Evolutionary conservation across 495 filamentous ascomycete genomes (phyloP).

Genomic region (Penicillium silybi): DNA sequence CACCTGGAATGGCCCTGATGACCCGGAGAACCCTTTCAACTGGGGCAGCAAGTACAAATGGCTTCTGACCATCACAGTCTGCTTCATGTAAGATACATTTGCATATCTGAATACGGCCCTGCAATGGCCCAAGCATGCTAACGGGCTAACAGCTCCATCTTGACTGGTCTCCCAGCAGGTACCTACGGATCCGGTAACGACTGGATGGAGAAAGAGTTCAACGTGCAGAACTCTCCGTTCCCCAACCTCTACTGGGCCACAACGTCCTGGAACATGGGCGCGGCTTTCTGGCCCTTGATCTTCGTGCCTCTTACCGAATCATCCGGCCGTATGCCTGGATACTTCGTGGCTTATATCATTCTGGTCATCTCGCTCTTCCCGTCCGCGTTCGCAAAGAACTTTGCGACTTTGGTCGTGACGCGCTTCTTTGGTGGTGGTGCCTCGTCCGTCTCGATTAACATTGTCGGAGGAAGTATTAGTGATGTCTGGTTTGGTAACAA

Average conservation of each 20-base stretch:
- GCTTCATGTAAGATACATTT: slow-evolving; percentile 30
- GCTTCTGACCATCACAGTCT: slow-evolving; percentile 38
- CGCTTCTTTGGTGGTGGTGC: slow-evolving; percentile 49
- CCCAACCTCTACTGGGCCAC: slow-evolving; percentile 47
- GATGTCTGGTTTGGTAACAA: slow-evolving; percentile 40
- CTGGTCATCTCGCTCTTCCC: slow-evolving; percentile 46
- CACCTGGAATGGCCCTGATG: slow-evolving; percentile 31
- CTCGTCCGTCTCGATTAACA: slow-evolving; percentile 44
- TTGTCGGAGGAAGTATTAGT: slow-evolving; percentile 44
- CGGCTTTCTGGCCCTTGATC: slow-evolving; percentile 48
- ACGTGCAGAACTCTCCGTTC: slow-evolving; percentile 42
- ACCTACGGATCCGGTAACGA: slow-evolving; percentile 38
- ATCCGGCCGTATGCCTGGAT: slow-evolving; percentile 46
- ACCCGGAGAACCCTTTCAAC: slow-evolving; percentile 31
- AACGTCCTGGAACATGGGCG: slow-evolving; percentile 50
- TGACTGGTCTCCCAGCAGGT: slow-evolving; percentile 41
- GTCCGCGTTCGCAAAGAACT: slow-evolving; percentile 50
- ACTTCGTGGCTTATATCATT: slow-evolving; percentile 46
- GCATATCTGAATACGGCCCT: neutral
- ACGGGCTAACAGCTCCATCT: slow-evolving; percentile 28
- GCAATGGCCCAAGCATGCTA: neutral
- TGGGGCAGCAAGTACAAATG: slow-evolving; percentile 31
- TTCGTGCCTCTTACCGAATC: slow-evolving; percentile 52
- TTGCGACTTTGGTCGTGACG: slow-evolving; percentile 47
- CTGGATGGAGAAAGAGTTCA: slow-evolving; percentile 34